Percentiles rank a stretch among this genome's conserved stretches.
phyloP scores from a whole-genome alignment of 768 basidiomycete genomes.

The Hebeloma cylindrosporum region DNA sequence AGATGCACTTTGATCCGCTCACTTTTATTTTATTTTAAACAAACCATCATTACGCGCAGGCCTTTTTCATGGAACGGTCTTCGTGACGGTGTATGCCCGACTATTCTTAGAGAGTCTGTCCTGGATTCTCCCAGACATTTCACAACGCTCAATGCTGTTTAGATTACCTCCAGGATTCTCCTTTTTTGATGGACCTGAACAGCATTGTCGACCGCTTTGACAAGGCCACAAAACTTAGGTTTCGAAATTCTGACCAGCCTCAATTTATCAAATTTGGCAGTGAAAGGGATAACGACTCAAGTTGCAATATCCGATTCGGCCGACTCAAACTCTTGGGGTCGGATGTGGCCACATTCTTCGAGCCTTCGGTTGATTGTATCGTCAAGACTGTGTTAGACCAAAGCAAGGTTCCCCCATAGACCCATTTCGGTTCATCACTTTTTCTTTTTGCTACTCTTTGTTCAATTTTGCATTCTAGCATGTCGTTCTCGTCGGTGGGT shows the following conservation, averaged over 20 bases:
- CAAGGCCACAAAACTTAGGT: slow-evolving; percentile 46
- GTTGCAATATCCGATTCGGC: slow-evolving; percentile 43
- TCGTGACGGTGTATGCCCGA: slow-evolving; percentile 14
- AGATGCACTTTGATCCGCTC: slow-evolving; percentile 8
- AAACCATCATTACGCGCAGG: no score
- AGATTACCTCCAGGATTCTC: slow-evolving; percentile 43
- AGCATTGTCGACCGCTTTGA: slow-evolving; percentile 46
- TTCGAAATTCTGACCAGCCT: slow-evolving; percentile 36
- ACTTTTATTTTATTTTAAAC: not conserved
- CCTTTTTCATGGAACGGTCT: slow-evolving; percentile 45
- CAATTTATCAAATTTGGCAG: slow-evolving; percentile 51
- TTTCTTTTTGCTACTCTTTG: not conserved
- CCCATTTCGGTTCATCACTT: slow-evolving; percentile 30
- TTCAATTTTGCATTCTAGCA: slow-evolving; percentile 25
- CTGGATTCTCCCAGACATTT: no score
- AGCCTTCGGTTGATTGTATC: slow-evolving; percentile 38
- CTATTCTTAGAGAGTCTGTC: slow-evolving; percentile 13
- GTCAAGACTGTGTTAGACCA: slow-evolving; percentile 31
- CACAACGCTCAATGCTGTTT: not conserved
- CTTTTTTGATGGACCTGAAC: slow-evolving; percentile 40
- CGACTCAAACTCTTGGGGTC: slow-evolving; percentile 44
- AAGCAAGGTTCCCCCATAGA: slow-evolving; percentile 23
- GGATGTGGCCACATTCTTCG: slow-evolving; percentile 39
- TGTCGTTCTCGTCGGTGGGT: slow-evolving; percentile 56
- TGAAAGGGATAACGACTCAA: slow-evolving; percentile 39